Percentiles rank a stretch among this genome's conserved stretches.
Conservation (phyloP, 148 eudicot species). For the Agrostemma githago region DNA sequence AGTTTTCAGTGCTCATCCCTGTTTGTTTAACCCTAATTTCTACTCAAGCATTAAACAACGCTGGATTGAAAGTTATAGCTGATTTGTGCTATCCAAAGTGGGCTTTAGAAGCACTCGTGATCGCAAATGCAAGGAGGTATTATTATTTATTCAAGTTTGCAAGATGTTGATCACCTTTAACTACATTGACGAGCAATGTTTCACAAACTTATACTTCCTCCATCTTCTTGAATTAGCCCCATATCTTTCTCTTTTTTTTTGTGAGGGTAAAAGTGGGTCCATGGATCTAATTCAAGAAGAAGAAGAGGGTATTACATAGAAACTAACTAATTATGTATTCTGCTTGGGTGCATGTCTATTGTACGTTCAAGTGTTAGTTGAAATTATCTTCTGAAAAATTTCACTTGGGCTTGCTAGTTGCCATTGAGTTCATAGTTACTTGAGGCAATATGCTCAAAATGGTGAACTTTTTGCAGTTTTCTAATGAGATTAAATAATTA, state of each 20-base stretch:
- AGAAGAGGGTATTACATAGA: too few relatives aligned
- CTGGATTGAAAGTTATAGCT: slow-evolving; percentile 40
- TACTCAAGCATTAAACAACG: slow-evolving; percentile 41
- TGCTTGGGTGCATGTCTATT: too few relatives aligned
- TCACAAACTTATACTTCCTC: neutral
- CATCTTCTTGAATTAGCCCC: too few relatives aligned
- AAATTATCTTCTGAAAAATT: too few relatives aligned
- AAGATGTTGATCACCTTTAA: neutral
- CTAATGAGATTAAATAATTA: neutral
- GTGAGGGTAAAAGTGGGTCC: too few relatives aligned
- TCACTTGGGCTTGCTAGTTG: neutral
- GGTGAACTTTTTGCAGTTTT: neutral
- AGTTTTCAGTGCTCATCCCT: slow-evolving; percentile 76
- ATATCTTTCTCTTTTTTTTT: too few relatives aligned
- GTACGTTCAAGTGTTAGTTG: too few relatives aligned
- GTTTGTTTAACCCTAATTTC: slow-evolving; percentile 68
- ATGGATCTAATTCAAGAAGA: too few relatives aligned
- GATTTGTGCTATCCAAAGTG: slow-evolving; percentile 77
- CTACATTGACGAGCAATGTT: neutral
- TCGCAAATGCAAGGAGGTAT: slow-evolving; percentile 69
- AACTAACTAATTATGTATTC: too few relatives aligned
- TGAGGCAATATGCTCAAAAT: neutral
- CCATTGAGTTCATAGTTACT: neutral
- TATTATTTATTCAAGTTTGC: neutral
- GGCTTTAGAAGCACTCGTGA: slow-evolving; percentile 93